Conservation (phyloP, 2,329 filamentous ascomycete genomes). For the Chaetomium sp. region DNA sequence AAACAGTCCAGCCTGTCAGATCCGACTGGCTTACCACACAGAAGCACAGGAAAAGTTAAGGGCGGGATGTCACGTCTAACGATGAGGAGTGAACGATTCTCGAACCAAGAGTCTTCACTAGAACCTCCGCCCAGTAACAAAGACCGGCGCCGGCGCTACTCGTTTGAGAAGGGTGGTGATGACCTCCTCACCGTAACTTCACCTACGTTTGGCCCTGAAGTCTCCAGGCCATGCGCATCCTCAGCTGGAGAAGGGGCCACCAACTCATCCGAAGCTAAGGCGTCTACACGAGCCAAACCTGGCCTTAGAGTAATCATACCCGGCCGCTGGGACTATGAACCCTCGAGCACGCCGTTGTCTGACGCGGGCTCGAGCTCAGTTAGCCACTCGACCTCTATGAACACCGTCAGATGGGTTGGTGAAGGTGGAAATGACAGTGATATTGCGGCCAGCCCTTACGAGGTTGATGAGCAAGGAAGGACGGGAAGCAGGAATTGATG, state of each 20-base stretch:
- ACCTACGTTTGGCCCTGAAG: neutral
- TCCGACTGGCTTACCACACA: neutral
- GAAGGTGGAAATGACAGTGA: neutral
- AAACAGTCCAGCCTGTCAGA: neutral
- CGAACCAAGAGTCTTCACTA: neutral
- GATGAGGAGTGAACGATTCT: neutral
- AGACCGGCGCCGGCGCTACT: neutral
- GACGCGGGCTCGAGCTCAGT: neutral
- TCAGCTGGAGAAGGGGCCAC: too few species aligned
- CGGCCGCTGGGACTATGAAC: neutral
- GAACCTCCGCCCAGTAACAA: neutral
- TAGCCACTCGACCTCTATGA: neutral
- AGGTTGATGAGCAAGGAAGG: too few species aligned
- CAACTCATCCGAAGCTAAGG: too few species aligned
- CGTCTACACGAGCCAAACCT: neutral
- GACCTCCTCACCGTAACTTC: conserved; percentile 6
- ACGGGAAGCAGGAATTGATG: too few species aligned
- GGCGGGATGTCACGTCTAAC: neutral
- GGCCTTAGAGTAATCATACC: neutral
- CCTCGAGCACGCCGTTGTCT: neutral
- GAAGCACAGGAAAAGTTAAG: neutral
- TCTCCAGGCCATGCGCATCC: neutral
- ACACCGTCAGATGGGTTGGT: conserved; percentile 2
- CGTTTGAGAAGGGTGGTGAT: conserved; percentile 10
- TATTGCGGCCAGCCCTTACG: neutral